Base-by-base conservation (phyloP, 306 rosid species). In the Quercus bicolor region DNA sequence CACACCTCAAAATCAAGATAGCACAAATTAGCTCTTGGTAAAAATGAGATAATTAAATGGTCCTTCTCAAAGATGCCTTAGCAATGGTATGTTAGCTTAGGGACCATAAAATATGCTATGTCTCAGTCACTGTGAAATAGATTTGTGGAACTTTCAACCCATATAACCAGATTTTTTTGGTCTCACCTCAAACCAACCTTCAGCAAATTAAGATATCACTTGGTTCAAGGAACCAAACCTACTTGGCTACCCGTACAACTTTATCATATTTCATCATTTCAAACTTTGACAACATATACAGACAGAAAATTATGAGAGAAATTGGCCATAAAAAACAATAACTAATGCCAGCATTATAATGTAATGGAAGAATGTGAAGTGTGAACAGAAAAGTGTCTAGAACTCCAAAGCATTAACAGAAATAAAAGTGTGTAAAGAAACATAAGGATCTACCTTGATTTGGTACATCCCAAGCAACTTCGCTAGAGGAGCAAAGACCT, bases 401-500 rank as follows among this genome's bases (percentile, higher is more conserved):
- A 72, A 76, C 20, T 23, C n/a, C 43, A 56, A 75, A 72, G 34
- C 56, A 72, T 24, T 56, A 29, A 51, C 48, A 23, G 20, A 21
- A 71, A 48, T 48, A 48, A 2, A 61, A 79, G 6, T 6, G 20
- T 13, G 8, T 12, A 24, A 3, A 1, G 23, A 23, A 52, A 51
- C 8, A 72, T 52, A 64, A 57, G n/a, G 79, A 19, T 68, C 85
- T 89, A 96, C 99, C 97, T 96, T 96, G 80, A 96, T 93, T 82
- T 96, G 97, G 86, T 93, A 90, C 97, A 96, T 96, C 78, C 99
- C 99, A 82, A 96, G 96, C 90, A 96, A 91, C 96, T 91, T 96
- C 23, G 99, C 99, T 81, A 96, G 92, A 77, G 99, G 99, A 76
- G 99, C 99, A 88, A 96, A 96, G 80, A 96, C 96, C 90, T 96